phyloP scores from a whole-genome alignment of 2,329 filamentous ascomycete genomes.

The Venturia aucupariae region DNA sequence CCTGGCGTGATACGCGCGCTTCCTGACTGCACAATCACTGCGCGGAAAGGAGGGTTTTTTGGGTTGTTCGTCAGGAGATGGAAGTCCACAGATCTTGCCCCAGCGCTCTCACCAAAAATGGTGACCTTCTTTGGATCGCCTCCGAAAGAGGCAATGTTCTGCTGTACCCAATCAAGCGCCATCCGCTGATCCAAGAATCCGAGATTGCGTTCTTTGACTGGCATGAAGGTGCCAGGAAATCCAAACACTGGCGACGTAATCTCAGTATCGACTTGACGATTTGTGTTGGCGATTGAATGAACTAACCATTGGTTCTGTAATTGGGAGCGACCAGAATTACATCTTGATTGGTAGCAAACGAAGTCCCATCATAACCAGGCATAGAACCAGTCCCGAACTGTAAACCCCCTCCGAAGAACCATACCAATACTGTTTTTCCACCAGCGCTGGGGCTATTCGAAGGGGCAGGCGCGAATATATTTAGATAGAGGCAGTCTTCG shows the following conservation, averaged over 20 bases:
- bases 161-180: conserved; percentile 30
- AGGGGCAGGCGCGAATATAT: conserved; percentile 9
- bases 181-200: conserved; percentile 30
- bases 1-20: conserved; percentile 14
- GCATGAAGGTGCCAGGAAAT: conserved; percentile 22
- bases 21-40: conserved; percentile 25
- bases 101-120: conserved; percentile 20
- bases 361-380: conserved; percentile 28
- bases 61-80: conserved; percentile 23
- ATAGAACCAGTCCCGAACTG: conserved; percentile 22
- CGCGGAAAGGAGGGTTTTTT: conserved; percentile 25
- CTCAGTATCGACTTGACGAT: neutral
- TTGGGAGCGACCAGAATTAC: conserved; percentile 29
- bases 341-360: conserved; percentile 29
- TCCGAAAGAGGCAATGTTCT: conserved; percentile 29
- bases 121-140: conserved; percentile 29
- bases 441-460: neutral
- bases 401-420: conserved; percentile 12
- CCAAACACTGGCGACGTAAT: conserved; percentile 22
- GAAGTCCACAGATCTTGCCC: conserved; percentile 26
- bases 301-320: conserved; percentile 23
- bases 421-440: conserved; percentile 13
- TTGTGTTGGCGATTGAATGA: no score
- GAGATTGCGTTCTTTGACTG: conserved; percentile 23
- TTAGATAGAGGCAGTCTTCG: conserved; percentile 14